phyloP scores from a whole-genome alignment of 768 basidiomycete species.

The Dioszegia crocea region DNA sequence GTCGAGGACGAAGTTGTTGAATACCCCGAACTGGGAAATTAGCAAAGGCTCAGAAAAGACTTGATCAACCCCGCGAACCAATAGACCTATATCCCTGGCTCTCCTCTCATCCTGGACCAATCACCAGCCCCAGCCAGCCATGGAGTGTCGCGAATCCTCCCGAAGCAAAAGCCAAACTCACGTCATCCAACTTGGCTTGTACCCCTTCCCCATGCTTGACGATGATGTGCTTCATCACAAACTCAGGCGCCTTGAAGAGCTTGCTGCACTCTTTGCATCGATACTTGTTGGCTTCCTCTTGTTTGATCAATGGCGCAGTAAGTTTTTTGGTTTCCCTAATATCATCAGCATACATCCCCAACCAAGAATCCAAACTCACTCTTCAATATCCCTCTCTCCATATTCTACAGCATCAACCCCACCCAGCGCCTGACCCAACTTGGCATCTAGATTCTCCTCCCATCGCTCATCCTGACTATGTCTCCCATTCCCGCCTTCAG shows the following conservation, averaged over 20 bases:
- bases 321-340: slow-evolving; percentile 73
- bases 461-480: slow-evolving; percentile 69
- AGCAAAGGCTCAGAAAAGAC: neutral
- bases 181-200: slow-evolving; percentile 71
- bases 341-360: neutral
- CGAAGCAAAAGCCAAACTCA: too few species aligned
- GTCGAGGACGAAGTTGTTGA: slow-evolving; percentile 95
- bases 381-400: slow-evolving; percentile 82
- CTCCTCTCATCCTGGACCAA: too few species aligned
- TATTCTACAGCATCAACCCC: slow-evolving; percentile 81
- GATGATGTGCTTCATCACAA: slow-evolving; percentile 94
- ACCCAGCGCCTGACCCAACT: slow-evolving; percentile 73
- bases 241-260: slow-evolving; percentile 93
- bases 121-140: too few species aligned
- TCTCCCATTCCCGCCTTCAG: slow-evolving; percentile 33
- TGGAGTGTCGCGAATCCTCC: too few species aligned
- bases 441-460: slow-evolving; percentile 82
- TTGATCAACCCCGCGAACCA: too few species aligned
- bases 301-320: slow-evolving; percentile 76
- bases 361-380: slow-evolving; percentile 57
- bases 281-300: slow-evolving; percentile 95
- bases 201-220: slow-evolving; percentile 89
- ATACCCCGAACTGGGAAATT: slow-evolving; percentile 66
- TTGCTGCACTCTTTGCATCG: slow-evolving; percentile 91
- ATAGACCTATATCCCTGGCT: too few species aligned